Conservation (phyloP, 1,139 yeast species). For the Sugiyamaella grinbergsii region DNA sequence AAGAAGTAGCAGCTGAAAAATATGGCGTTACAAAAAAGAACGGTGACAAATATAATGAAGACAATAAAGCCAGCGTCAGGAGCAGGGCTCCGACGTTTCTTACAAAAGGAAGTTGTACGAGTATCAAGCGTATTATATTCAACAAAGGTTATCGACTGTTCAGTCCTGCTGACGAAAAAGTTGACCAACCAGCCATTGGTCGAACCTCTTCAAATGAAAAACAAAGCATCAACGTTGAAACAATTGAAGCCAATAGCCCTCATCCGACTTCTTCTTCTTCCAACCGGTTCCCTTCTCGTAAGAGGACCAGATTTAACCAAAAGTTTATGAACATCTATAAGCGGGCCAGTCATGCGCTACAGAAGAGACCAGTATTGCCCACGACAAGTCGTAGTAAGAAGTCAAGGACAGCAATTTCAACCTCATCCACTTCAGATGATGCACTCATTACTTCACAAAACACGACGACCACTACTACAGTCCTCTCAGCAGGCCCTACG, state of each 20-base stretch:
- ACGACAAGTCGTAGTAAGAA: conserved; percentile 2
- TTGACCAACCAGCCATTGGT: background rate
- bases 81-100: background rate
- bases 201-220: background rate
- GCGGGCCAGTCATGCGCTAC: conserved; percentile 9
- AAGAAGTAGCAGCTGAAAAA: background rate
- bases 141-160: background rate
- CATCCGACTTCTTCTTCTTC: background rate
- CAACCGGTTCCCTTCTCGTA: background rate
- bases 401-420: conserved; percentile 4
- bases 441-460: background rate
- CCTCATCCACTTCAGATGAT: background rate
- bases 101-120: background rate
- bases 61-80: background rate
- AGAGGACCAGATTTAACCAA: conserved; percentile 1
- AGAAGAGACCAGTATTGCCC: background rate
- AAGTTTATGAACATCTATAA: conserved; percentile 5
- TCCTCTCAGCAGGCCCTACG: background rate
- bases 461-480: background rate
- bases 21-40: background rate
- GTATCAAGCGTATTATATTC: background rate
- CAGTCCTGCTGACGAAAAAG: background rate
- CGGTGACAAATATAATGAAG: background rate
- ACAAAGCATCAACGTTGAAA: background rate
- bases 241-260: background rate